phyloP scores from a whole-genome alignment of 176 grass and related monocot species.

The Carex myosuroides region DNA sequence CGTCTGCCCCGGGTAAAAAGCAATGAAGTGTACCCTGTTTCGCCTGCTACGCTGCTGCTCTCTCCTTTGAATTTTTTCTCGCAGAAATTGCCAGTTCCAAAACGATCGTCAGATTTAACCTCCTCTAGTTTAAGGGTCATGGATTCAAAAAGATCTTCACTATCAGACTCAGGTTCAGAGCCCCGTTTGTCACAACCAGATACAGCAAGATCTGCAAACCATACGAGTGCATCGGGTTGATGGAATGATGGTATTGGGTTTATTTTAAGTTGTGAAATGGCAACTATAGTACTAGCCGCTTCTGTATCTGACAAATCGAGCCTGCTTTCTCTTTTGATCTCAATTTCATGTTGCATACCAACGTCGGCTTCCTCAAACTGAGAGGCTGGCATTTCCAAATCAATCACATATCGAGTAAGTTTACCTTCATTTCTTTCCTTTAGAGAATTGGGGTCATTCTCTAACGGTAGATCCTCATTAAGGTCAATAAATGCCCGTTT shows the following conservation, averaged over 20 bases:
- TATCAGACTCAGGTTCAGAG: conserved; percentile 18
- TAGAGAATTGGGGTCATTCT: background rate
- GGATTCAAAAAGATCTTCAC: conserved; percentile 64
- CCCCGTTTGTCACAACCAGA: background rate
- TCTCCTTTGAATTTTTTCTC: conserved; percentile 32
- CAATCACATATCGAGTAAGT: background rate
- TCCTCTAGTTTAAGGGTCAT: conserved; percentile 82
- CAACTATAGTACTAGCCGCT: conserved; percentile 68
- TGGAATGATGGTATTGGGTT: conserved; percentile 10
- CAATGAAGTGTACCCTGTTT: conserved; percentile 30
- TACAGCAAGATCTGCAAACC: conserved; percentile 53
- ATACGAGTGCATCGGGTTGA: conserved; percentile 31
- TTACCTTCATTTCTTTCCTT: conserved; percentile 10
- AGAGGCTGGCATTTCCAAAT: conserved; percentile 17
- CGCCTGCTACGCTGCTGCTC: conserved; percentile 17
- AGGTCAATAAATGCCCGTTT: conserved; percentile 20
- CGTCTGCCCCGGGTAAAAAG: conserved; percentile 54
- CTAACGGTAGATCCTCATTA: conserved; percentile 20
- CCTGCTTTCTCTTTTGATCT: conserved; percentile 8
- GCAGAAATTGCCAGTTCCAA: conserved; percentile 36
- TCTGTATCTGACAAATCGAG: conserved; percentile 28
- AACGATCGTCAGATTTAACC: conserved; percentile 47
- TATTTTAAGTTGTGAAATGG: conserved; percentile 36
- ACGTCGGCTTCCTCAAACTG: conserved; percentile 1
- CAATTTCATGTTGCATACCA: background rate